Evolutionary conservation across 2,329 filamentous ascomycete species (phyloP).

Genomic region (Colletotrichum tamarilloi): DNA sequence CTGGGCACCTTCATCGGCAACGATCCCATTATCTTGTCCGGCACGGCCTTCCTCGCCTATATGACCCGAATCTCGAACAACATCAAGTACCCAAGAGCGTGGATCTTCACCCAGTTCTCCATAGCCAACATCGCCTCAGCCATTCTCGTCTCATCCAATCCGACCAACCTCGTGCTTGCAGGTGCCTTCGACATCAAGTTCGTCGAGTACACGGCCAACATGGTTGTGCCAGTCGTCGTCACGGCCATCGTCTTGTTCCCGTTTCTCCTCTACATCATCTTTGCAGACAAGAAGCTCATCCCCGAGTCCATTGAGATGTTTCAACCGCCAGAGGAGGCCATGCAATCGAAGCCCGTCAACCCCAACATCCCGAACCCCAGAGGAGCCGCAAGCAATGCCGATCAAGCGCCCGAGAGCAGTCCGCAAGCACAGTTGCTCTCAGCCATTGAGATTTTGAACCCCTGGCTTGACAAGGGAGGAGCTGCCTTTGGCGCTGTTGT

Average conservation of each 20-base stretch:
- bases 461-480: constrained; percentile 75
- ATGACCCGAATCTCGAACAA: constrained; percentile 82
- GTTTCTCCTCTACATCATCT: constrained; percentile 76
- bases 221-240: constrained; percentile 78
- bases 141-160: constrained; percentile 81
- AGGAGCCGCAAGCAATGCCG: constrained; percentile 64
- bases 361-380: constrained; percentile 77
- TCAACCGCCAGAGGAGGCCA: constrained; percentile 69
- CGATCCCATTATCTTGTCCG: constrained; percentile 79
- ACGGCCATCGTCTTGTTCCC: constrained; percentile 77
- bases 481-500: constrained; percentile 73
- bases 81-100: constrained; percentile 75
- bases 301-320: constrained; percentile 76
- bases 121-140: constrained; percentile 80
- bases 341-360: constrained; percentile 69
- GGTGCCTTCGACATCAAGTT: constrained; percentile 80
- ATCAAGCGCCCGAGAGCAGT: constrained; percentile 50
- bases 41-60: constrained; percentile 80
- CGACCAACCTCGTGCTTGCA: constrained; percentile 79
- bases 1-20: constrained; percentile 78
- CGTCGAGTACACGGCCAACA: constrained; percentile 80
- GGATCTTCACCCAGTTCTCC: constrained; percentile 79
- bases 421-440: not conserved
- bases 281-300: constrained; percentile 71
- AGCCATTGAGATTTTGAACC: constrained; percentile 74